Evolutionary conservation across 345 rosid species (phyloP), one percentile per base, ranked within the genome.

Genomic region (Citrus sinensis): DNA sequence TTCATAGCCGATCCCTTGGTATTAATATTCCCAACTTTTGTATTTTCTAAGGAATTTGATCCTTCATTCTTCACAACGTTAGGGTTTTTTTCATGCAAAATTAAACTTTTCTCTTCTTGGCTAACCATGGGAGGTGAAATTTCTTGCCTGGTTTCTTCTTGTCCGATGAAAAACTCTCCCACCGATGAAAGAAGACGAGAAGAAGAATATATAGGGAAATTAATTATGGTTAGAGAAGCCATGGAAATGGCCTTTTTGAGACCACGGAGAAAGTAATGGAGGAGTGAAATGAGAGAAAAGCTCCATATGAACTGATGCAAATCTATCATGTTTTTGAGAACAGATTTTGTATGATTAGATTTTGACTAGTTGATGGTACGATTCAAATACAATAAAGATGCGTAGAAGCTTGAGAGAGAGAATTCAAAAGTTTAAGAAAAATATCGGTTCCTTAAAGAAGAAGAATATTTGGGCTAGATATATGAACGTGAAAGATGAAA

Each of bases 261-360:
- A 73, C 63, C 42, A 67, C 71, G 27, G 62, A 73, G 59, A 32
- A 67, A 16, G 76, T 40, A 82, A 3, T 81, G 24, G 34, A 76
- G 67, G 1, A 75, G 67, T 70, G 85, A 83, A 58, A 81, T 32
- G 22, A 83, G 40, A 39, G 85, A 83, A 65, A 86, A 76, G n/a
- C 80, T 78, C 78, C 83, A 80, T n/a, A 78, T 70, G 40, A 86
- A 34, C 76, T 79, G 87, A 30, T 74, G 85, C 46, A 80, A 19
- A 58, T 76, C 66, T n/a, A 62, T 8, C 81, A 76, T 71, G 42
- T 30, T 32, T 74, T 67, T 73, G 30, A 46, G 46, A 46, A 62
- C 20, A 1, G 51, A 11, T 13, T 46, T 46, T 46, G 51, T 46
- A 46, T 46, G 51, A 46, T 46, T 46, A 3, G 51, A 11, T 46